Percentiles rank a stretch among this genome's conserved stretches.
phyloP scores from a whole-genome alignment of 345 rosid species.

The Cochlearia excelsa region DNA sequence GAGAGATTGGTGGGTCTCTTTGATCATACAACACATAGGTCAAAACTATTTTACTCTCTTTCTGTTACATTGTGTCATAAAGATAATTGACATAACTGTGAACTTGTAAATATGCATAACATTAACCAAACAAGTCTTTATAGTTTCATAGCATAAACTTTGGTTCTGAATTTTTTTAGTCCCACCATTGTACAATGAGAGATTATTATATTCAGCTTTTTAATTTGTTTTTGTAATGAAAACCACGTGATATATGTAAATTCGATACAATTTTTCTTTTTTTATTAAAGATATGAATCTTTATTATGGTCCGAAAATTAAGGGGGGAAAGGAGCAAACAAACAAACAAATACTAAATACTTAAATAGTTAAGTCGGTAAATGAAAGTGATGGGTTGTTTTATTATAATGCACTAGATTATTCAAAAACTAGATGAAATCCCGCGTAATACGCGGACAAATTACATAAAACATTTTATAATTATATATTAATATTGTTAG shows the following conservation, averaged over 20 bases:
- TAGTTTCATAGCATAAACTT: background rate
- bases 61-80: conserved; percentile 30
- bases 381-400: conserved; percentile 23
- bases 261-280: background rate
- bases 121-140: conserved; percentile 15
- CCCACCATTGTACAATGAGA: conserved; percentile 18
- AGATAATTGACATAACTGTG: conserved; percentile 27
- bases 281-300: too few species aligned
- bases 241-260: conserved; percentile 20
- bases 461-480: too few species aligned
- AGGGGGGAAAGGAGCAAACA: too few species aligned
- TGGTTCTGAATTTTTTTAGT: background rate
- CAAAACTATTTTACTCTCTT: conserved; percentile 26
- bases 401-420: conserved; percentile 8
- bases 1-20: conserved; percentile 6
- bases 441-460: too few species aligned
- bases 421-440: too few species aligned
- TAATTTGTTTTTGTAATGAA: conserved; percentile 2
- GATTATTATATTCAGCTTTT: background rate
- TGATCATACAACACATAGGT: conserved; percentile 27
- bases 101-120: conserved; percentile 19
- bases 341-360: too few species aligned
- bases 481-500: too few species aligned
- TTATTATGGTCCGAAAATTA: background rate
- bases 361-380: conserved; percentile 14